These are phyloP conservation scores for Auricularia cornea DNA, from an alignment of 768 basidiomycete species.

Conservation along the genomic window DNA sequence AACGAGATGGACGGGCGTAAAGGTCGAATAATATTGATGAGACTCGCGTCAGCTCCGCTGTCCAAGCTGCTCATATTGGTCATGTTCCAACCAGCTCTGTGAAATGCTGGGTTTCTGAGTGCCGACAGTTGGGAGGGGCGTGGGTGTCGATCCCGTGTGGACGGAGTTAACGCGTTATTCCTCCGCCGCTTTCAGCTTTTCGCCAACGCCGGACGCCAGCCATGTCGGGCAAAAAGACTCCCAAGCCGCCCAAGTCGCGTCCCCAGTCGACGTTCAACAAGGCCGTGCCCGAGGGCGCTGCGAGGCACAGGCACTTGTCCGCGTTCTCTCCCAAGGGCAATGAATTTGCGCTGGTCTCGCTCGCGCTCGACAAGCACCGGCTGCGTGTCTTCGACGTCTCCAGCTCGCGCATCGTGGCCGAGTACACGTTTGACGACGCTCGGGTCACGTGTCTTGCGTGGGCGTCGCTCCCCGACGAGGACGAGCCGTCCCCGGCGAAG, in stretches of 20 bases:
- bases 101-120: too few species aligned
- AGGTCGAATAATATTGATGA: too few species aligned
- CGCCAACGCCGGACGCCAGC: neutral
- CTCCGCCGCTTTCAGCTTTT: neutral
- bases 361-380: slow-evolving; percentile 65
- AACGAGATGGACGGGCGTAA: too few species aligned
- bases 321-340: slow-evolving; percentile 51
- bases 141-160: neutral
- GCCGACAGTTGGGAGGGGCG: neutral
- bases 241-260: slow-evolving; percentile 1
- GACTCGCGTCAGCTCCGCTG: too few species aligned
- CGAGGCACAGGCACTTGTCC: slow-evolving; percentile 36
- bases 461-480: slow-evolving; percentile 23
- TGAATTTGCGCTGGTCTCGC: slow-evolving; percentile 52
- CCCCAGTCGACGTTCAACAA: slow-evolving; percentile 20
- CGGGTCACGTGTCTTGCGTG: slow-evolving; percentile 50
- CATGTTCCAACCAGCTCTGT: too few species aligned
- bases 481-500: slow-evolving; percentile 40
- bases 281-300: slow-evolving; percentile 41
- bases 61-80: too few species aligned
- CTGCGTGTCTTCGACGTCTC: slow-evolving; percentile 55
- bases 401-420: slow-evolving; percentile 47
- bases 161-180: too few species aligned
- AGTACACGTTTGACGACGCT: slow-evolving; percentile 44
- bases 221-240: slow-evolving; percentile 2